Base-by-base conservation (phyloP, 2,329 filamentous ascomycete genomes). In the Graphium sp. region DNA sequence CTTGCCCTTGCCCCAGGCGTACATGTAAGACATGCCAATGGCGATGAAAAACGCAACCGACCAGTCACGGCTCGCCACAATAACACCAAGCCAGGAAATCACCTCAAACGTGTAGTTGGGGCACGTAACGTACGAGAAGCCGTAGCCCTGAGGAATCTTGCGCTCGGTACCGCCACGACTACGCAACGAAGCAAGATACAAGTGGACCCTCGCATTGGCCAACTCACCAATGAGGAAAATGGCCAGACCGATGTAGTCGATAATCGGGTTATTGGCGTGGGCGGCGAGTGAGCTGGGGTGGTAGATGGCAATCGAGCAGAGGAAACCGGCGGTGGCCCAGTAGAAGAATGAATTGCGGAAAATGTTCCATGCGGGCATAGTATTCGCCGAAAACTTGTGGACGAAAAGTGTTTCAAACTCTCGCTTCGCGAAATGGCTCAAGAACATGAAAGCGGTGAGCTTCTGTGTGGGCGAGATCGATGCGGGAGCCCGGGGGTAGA, bases 91-190 rank as follows among this genome's bases (percentile, higher is more conserved):
- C 89, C 89, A 98, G 1, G 85, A 72, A 21, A 92, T 50, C 6
- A 80, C 64, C 56, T 98, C 89, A 41, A 91, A 95, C 60, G 92
- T 71, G 60, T 98, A 98, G 59, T 98, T 98, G 23, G 89, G 89
- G 58, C 85, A 92, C 9, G 89, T 98, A 29, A 98, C 87, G 20
- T 81, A 55, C 37, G 60, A 62, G 53, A 94, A 95, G 18, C 85
- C 82, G 33, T 87, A 71, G 16, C 89, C 89, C 32, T 61, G 61
- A 2, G 89, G 89, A 37, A 98, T 91, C 41, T 83, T 84, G 34
- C 87, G 70, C 49, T 91, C 83, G 2, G 79, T 87, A 38, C 77
- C 79, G 32, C 85, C 85, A 0, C 70, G 62, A 32, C 73, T 75
- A 28, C 89, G 75, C 36, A 98, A 66, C 35, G 69, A 66, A 17